phyloP scores from a whole-genome alignment of 169 alveolate genomes.

The Plasmodium inui region DNA sequence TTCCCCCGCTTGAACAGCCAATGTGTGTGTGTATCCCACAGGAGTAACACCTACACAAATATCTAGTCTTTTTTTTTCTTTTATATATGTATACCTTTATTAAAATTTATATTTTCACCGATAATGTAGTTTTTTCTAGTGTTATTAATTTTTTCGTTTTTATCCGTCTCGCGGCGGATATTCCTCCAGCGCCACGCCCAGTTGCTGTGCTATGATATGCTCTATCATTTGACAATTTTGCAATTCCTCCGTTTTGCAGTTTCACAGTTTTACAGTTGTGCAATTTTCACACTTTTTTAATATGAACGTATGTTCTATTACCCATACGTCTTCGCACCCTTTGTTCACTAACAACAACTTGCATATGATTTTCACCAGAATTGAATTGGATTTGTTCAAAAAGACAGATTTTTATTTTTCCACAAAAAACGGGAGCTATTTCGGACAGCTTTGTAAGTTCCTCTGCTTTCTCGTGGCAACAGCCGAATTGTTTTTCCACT shows the following conservation, averaged over 20 bases:
- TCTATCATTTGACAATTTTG: not conserved
- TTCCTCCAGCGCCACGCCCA: not conserved
- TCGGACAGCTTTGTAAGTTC: not conserved
- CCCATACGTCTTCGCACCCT: not conserved
- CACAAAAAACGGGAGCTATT: not conserved
- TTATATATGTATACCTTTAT: not conserved
- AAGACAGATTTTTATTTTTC: not conserved
- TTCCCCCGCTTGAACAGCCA: not conserved
- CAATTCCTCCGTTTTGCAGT: not conserved
- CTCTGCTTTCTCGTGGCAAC: not conserved
- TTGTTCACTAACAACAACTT: not conserved
- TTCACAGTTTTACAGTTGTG: not conserved
- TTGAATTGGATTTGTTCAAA: constrained; percentile 4
- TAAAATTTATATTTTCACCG: constrained; percentile 17
- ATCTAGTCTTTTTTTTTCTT: not conserved
- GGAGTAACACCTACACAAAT: not conserved
- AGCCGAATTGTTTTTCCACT: not conserved
- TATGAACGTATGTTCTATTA: not conserved
- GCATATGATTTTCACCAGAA: constrained; percentile 4
- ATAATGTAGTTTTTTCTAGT: constrained; percentile 25
- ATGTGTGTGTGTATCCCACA: not conserved
- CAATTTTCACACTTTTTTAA: not conserved
- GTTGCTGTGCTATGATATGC: not conserved
- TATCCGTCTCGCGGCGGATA: not conserved
- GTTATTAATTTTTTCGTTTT: constrained; percentile 13